Percentiles rank a stretch among this genome's conserved stretches.
Conservation (phyloP, 148 eudicot species). For the Amaranthus cruentus region DNA sequence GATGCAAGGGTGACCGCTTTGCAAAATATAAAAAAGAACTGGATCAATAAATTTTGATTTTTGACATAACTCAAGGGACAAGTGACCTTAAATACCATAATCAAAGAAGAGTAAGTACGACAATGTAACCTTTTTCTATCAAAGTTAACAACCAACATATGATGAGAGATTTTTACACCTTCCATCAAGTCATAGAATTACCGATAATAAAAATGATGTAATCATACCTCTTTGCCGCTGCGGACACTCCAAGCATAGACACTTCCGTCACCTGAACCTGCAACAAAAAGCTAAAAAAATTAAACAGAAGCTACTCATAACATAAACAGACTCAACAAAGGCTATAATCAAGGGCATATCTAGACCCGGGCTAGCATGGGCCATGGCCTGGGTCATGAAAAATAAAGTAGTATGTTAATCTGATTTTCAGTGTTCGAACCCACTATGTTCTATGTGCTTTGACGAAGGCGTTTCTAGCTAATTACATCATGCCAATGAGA, state of each 20-base stretch:
- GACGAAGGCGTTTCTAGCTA: too few relatives aligned
- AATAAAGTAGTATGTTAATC: too few relatives aligned
- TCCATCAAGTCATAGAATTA: neutral
- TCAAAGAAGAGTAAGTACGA: neutral
- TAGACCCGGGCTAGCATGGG: too few relatives aligned
- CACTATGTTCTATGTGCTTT: too few relatives aligned
- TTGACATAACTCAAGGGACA: neutral
- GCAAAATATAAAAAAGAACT: neutral
- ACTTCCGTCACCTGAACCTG: slow-evolving; percentile 99
- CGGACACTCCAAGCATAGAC: slow-evolving; percentile 95
- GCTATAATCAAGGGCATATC: neutral
- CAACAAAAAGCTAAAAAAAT: slow-evolving; percentile 14
- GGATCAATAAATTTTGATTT: neutral
- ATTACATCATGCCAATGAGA: too few relatives aligned
- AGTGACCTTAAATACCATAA: neutral
- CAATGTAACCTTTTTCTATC: neutral
- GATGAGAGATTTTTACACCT: neutral
- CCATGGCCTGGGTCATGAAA: too few relatives aligned
- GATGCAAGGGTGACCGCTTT: neutral
- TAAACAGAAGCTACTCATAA: neutral
- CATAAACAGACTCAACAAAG: slow-evolving; percentile 7
- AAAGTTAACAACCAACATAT: neutral
- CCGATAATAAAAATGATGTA: slow-evolving; percentile 2
- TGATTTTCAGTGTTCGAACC: too few relatives aligned
- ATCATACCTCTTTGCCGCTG: slow-evolving; percentile 87